phyloP scores from a whole-genome alignment of 2,329 filamentous ascomycete genomes.

The Verticillium albo-atrum region DNA sequence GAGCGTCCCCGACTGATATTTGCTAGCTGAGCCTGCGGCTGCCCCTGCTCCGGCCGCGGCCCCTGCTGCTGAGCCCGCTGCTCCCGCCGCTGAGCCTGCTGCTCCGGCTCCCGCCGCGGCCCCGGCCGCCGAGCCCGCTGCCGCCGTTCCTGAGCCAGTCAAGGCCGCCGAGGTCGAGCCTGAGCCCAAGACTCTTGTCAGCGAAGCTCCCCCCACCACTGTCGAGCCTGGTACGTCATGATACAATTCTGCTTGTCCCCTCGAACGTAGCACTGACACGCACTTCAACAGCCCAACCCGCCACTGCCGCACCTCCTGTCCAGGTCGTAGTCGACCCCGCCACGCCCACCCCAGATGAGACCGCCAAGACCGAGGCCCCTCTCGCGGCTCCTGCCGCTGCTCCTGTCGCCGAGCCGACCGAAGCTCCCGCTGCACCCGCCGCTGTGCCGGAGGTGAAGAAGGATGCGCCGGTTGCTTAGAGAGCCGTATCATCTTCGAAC shows the following conservation, averaged over 20 bases:
- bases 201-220: neutral
- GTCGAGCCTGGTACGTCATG: conserved; percentile 4
- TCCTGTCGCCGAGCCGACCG: conserved; percentile 17
- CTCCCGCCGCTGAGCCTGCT: neutral
- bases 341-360: conserved; percentile 17
- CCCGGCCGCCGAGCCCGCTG: conserved; percentile 2
- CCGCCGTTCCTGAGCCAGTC: conserved; percentile 8
- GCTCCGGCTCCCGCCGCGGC: conserved; percentile 12
- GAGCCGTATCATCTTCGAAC: neutral
- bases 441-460: conserved; percentile 17
- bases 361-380: conserved; percentile 16
- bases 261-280: neutral
- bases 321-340: conserved; percentile 16
- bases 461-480: conserved; percentile 14
- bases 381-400: conserved; percentile 16
- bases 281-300: conserved; percentile 1
- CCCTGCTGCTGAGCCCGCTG: conserved; percentile 1
- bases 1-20: neutral
- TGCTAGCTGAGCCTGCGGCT: conserved; percentile 3
- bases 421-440: conserved; percentile 19
- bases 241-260: neutral
- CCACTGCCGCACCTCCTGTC: conserved; percentile 10
- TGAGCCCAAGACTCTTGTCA: neutral
- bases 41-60: conserved; percentile 11
- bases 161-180: conserved; percentile 8